Conservation (phyloP, 345 rosid species). For the Aquilaria sinensis region DNA sequence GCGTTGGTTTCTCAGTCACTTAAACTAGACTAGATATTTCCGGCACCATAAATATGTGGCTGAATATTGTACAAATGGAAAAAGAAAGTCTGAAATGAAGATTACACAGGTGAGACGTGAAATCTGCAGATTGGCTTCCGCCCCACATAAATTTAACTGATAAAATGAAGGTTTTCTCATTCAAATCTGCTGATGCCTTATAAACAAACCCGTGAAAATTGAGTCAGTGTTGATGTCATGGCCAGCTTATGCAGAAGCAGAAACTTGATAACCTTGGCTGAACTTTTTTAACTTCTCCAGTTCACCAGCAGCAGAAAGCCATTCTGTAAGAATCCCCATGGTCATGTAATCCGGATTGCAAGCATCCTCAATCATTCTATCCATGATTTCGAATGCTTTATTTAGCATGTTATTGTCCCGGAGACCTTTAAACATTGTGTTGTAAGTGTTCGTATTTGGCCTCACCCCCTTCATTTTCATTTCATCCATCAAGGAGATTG, state of each 20-base stretch:
- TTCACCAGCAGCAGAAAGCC: conserved; percentile 61
- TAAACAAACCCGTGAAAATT: background rate
- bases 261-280: conserved; percentile 37
- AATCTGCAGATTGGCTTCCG: too few relatives aligned
- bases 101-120: background rate
- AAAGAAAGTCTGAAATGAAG: background rate
- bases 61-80: too few relatives aligned
- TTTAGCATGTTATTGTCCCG: conserved; percentile 37
- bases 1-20: conserved; percentile 11
- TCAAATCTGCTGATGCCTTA: background rate
- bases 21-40: too few relatives aligned
- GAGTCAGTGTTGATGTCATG: background rate
- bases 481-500: conserved; percentile 49
- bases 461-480: conserved; percentile 55
- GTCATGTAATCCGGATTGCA: conserved; percentile 70
- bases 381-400: conserved; percentile 51
- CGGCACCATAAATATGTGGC: too few relatives aligned
- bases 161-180: background rate
- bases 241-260: conserved; percentile 17
- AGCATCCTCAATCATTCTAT: conserved; percentile 51
- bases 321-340: conserved; percentile 59
- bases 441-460: conserved; percentile 58
- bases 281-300: conserved; percentile 41
- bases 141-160: background rate
- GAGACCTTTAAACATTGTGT: conserved; percentile 65